These are phyloP conservation scores for Candida manassasensis DNA, from an alignment of 805 yeast species.

Conservation along the genomic window DNA sequence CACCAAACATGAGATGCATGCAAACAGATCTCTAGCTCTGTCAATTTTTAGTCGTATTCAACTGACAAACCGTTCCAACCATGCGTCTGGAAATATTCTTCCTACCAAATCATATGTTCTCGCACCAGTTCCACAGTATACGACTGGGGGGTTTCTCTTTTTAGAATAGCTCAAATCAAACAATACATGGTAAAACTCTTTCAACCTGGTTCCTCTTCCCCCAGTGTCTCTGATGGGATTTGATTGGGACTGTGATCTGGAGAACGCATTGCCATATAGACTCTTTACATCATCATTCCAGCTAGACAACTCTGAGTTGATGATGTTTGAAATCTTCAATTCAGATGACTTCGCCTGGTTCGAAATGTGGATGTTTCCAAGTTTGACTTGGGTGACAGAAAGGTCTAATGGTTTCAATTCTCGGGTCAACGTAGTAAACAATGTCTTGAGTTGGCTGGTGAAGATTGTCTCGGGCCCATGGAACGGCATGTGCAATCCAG, in stretches of 20 bases:
- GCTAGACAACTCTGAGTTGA: constrained; percentile 32
- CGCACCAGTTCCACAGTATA: constrained; percentile 42
- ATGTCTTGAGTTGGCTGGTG: constrained; percentile 38
- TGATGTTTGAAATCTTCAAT: constrained; percentile 20
- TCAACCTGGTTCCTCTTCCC: constrained; percentile 26
- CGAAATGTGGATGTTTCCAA: constrained; percentile 37
- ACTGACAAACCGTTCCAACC: constrained; percentile 22
- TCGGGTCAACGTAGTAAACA: constrained; percentile 31
- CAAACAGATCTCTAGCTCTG: too few species aligned
- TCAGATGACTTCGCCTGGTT: constrained; percentile 16
- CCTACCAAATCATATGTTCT: constrained; percentile 32
- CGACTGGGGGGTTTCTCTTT: constrained; percentile 21
- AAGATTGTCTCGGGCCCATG: constrained; percentile 60
- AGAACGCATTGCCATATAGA: constrained; percentile 29
- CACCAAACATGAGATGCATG: too few species aligned
- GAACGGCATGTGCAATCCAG: constrained; percentile 53
- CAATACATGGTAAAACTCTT: constrained; percentile 35
- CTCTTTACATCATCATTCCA: constrained; percentile 34
- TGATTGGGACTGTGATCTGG: constrained; percentile 25
- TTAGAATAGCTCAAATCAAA: constrained; percentile 33
- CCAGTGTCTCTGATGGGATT: constrained; percentile 26
- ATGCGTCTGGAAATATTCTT: constrained; percentile 26
- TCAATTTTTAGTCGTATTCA: too few species aligned
- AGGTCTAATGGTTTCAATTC: constrained; percentile 33
- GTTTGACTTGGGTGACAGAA: constrained; percentile 34